phyloP scores from a whole-genome alignment of 2,329 filamentous ascomycete genomes.

The Ophiosphaerella herpotricha region DNA sequence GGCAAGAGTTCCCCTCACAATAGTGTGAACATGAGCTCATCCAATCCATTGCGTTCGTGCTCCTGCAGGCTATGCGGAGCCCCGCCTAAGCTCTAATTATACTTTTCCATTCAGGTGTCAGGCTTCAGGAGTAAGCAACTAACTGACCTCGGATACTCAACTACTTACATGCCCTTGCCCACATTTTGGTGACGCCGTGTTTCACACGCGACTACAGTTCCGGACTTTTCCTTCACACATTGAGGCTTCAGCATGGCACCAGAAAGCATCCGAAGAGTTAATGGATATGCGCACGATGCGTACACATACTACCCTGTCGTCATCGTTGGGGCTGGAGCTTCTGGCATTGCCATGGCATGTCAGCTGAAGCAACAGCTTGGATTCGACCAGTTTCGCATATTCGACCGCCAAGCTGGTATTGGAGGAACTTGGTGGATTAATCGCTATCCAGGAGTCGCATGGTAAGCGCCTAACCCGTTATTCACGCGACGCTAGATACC shows the following conservation, averaged over 20 bases:
- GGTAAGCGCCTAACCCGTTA: slow-evolving; percentile 19
- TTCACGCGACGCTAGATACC: neutral
- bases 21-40: no score
- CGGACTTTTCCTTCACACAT: neutral
- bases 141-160: no score
- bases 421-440: slow-evolving; percentile 70
- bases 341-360: slow-evolving; percentile 65
- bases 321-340: slow-evolving; percentile 66
- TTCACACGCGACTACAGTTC: no score
- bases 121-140: no score
- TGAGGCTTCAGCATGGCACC: slow-evolving; percentile 26
- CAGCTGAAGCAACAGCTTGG: slow-evolving; percentile 62
- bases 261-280: slow-evolving; percentile 43
- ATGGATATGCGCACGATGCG: slow-evolving; percentile 45
- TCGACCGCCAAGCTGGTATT: slow-evolving; percentile 61
- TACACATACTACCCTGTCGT: slow-evolving; percentile 55
- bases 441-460: slow-evolving; percentile 57
- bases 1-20: no score
- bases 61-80: no score
- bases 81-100: no score
- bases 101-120: no score
- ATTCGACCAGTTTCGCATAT: slow-evolving; percentile 64
- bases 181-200: no score
- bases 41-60: no score
- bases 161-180: no score